Percentiles rank a stretch among this genome's conserved stretches.
Evolutionary conservation across 768 basidiomycete species (phyloP).

Genomic region (Lyophyllum atratum): DNA sequence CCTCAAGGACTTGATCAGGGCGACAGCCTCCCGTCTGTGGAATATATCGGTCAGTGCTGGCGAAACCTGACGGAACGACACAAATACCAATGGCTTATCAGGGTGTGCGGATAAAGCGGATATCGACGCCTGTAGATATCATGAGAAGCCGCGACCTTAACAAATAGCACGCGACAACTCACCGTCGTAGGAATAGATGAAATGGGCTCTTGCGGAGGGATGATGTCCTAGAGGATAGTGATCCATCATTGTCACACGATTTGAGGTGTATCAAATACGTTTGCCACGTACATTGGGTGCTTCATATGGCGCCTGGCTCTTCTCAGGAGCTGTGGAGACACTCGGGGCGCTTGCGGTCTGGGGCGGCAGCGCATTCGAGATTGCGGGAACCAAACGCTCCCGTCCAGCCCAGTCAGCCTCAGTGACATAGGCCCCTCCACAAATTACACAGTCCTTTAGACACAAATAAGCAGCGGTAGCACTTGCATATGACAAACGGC

Average conservation of each 20-base stretch:
- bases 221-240: background rate
- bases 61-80: background rate
- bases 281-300: conserved; percentile 7
- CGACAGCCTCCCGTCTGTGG: conserved; percentile 1
- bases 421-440: conserved; percentile 58
- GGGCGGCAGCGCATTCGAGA: background rate
- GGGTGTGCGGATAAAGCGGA: background rate
- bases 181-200: conserved; percentile 4
- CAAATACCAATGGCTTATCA: background rate
- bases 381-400: conserved; percentile 41
- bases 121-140: background rate
- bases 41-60: background rate
- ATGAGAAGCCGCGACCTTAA: background rate
- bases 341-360: background rate
- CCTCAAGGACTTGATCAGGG: conserved; percentile 27
- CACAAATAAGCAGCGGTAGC: background rate
- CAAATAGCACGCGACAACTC: background rate
- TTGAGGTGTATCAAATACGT: background rate
- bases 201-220: background rate
- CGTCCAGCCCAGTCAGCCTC: conserved; percentile 53
- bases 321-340: background rate
- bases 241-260: background rate
- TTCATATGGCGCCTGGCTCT: background rate
- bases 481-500: conserved; percentile 10
- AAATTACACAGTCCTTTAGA: conserved; percentile 76